These are phyloP conservation scores for Dictyostelium intermedium DNA, from an alignment of 78 protist genomes.

Conservation along the genomic window DNA sequence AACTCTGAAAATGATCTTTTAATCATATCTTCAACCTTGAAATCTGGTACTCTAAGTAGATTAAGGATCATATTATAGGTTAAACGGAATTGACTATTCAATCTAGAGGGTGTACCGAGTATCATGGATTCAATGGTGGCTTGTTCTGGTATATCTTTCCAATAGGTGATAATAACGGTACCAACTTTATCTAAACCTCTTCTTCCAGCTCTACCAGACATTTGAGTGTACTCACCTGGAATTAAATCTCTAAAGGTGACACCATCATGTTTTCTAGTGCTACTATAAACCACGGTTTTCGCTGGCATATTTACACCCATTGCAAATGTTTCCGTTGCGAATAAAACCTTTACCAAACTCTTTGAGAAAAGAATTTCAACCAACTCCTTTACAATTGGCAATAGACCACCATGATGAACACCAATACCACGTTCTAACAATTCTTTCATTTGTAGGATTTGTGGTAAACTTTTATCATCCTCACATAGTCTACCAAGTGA, in stretches of 20 bases:
- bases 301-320: conserved; percentile 99
- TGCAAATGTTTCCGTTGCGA: conserved; percentile 99
- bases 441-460: conserved; percentile 82
- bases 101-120: conserved; percentile 81
- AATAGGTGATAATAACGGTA: conserved; percentile 88
- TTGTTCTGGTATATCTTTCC: conserved; percentile 73
- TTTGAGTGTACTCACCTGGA: conserved; percentile 97
- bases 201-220: conserved; percentile 99
- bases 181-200: conserved; percentile 93
- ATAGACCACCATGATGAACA: conserved; percentile 97
- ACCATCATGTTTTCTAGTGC: conserved; percentile 94
- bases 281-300: conserved; percentile 93
- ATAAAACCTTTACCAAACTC: conserved; percentile 93
- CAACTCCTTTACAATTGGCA: conserved; percentile 97
- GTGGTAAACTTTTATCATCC: conserved; percentile 81
- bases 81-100: conserved; percentile 90
- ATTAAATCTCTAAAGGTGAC: conserved; percentile 72
- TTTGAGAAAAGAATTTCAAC: conserved; percentile 96
- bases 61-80: conserved; percentile 96
- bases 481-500: conserved; percentile 79
- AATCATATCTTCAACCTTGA: conserved; percentile 93
- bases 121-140: conserved; percentile 72
- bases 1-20: conserved; percentile 91
- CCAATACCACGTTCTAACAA: conserved; percentile 94
- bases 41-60: conserved; percentile 89